Base-by-base conservation (phyloP, 2,329 filamentous ascomycete species). In the Xylariaceae sp. region DNA sequence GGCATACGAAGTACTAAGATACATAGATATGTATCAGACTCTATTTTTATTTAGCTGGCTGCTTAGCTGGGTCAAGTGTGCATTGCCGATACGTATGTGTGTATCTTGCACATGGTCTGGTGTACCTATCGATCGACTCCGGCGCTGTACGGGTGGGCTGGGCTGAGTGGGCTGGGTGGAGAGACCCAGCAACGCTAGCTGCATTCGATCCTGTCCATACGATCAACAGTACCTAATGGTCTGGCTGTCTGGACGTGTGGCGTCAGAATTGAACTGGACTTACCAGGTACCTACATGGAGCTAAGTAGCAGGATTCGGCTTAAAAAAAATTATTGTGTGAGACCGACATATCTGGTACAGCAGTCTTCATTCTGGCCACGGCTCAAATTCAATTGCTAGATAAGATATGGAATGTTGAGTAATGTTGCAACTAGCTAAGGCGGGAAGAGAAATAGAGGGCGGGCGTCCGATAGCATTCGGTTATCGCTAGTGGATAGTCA, bases 171-270 rank as follows among this genome's bases (percentile, higher is more conserved):
- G 23, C 23, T 9, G 16, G 29, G 54, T 60, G 56, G 56, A 46
- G 51, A 18, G 40, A 44, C 32, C 6, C 43, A 21, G 40, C 19
- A 37, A 44, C 57, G 48, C 60, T 62, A 62, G 57, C 60, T 56
- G 23, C 45, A 57, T 62, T 58, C 18, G 52, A 62, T 52, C 52
- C 52, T 58, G 50, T 52, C 60, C 60, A 54, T 44, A 62, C 60
- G 57, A 62, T 62, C 52, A 54, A 45, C 20, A 46, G 49, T 50
- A 54, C 44, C 43, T 52, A 54, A 55, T 61, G 59, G 51, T 48
- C 48, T 51, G 40, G 44, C 32, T 53, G 52, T 54, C 59, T 61
- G 48, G 59, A 50, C 56, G 54, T 44, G 32, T 37, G 51, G 50
- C 51, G 44, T 45, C 49, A 12, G 32, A 37, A 37, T n/a, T n/a